A percentile compares a stretch with the other conserved stretches of the same genome.
phyloP scores from a whole-genome alignment of 202 grass and related monocot species.

The Tripidium arundinaceum region DNA sequence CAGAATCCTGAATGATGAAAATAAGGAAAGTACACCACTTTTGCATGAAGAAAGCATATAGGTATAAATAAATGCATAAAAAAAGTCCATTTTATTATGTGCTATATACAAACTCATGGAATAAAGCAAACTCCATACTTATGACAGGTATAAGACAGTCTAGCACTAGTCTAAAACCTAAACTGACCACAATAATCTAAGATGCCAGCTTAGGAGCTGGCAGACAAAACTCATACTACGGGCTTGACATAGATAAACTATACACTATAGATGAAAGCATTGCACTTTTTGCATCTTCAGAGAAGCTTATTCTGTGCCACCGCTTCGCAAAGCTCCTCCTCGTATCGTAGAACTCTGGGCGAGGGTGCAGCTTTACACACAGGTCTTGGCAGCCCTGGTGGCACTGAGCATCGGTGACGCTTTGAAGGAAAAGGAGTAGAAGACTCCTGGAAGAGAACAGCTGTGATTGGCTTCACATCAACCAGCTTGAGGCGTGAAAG shows the following conservation, averaged over 20 bases:
- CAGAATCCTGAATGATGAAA: background rate
- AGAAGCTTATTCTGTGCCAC: constrained; percentile 92
- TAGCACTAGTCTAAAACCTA: constrained; percentile 46
- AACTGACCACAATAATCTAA: constrained; percentile 22
- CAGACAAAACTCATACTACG: constrained; percentile 27
- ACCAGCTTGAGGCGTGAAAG: constrained; percentile 48
- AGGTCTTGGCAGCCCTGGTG: constrained; percentile 75
- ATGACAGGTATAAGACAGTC: constrained; percentile 29
- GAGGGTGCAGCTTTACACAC: constrained; percentile 57
- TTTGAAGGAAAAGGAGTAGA: constrained; percentile 41
- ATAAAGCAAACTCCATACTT: constrained; percentile 29
- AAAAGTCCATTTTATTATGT: constrained; percentile 8
- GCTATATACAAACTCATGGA: constrained; percentile 37
- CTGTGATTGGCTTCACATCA: constrained; percentile 74
- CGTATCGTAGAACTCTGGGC: constrained; percentile 58
- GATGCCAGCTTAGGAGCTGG: constrained; percentile 2
- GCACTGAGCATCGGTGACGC: constrained; percentile 37
- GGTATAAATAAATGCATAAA: constrained; percentile 10
- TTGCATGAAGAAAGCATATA: background rate
- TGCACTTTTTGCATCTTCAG: constrained; percentile 37
- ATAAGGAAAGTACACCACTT: background rate
- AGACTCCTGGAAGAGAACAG: constrained; percentile 79
- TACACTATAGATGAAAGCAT: constrained; percentile 26
- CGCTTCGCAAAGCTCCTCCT: constrained; percentile 91
- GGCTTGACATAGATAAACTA: constrained; percentile 31